Conservation (phyloP, 148 eudicot genomes). For the Rhododendron kiyosumense region DNA sequence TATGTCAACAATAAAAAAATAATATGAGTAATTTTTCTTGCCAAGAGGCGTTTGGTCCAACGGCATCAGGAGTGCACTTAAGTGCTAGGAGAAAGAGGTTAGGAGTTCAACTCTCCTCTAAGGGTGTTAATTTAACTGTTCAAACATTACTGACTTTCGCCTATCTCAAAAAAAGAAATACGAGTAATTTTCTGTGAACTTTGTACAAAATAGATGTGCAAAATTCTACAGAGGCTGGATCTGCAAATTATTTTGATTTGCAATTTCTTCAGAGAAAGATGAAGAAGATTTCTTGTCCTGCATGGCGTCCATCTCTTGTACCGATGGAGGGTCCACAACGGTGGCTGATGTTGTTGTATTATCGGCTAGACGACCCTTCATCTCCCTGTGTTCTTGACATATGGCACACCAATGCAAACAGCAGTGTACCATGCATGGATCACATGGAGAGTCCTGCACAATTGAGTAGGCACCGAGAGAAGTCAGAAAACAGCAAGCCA, state of each 20-base stretch:
- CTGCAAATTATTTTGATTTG: slow-evolving; percentile 22
- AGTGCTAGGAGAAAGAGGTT: too few relatives aligned
- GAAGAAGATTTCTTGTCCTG: slow-evolving; percentile 14
- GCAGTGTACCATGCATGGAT: slow-evolving; percentile 74
- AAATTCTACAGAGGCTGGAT: slow-evolving; percentile 30
- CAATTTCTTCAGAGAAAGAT: slow-evolving; percentile 13
- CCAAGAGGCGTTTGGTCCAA: not conserved
- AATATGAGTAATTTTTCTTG: not conserved
- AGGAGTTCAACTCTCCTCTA: too few relatives aligned
- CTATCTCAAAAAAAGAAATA: not conserved
- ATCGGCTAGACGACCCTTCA: slow-evolving; percentile 46
- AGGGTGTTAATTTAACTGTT: too few relatives aligned
- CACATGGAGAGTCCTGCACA: slow-evolving; percentile 66
- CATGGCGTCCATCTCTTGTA: slow-evolving; percentile 52
- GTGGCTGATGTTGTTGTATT: slow-evolving; percentile 12
- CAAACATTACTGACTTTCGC: too few relatives aligned
- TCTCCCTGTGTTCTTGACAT: slow-evolving; percentile 82
- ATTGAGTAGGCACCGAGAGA: not conserved
- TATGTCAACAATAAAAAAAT: not conserved
- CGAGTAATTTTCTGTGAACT: not conserved
- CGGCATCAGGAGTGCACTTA: too few relatives aligned
- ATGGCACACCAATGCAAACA: slow-evolving; percentile 85
- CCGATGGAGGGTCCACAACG: slow-evolving; percentile 47
- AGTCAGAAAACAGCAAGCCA: not conserved
- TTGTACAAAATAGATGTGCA: not conserved